Evolutionary conservation across 495 filamentous ascomycete species (phyloP).

Genomic region (Podospora sp.): DNA sequence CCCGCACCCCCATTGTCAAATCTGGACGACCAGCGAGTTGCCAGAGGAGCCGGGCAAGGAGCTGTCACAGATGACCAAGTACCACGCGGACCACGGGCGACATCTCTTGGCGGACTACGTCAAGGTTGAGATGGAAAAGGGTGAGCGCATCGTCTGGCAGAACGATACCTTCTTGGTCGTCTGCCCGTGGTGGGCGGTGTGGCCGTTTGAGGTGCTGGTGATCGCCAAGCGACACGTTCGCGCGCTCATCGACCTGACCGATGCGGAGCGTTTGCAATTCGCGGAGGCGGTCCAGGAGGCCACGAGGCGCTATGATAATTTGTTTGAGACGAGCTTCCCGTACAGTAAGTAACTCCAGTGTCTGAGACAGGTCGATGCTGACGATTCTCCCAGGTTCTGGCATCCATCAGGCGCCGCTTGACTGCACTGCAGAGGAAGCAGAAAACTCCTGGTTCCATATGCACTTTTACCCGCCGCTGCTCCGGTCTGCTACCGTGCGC

Average conservation of each 20-base stretch:
- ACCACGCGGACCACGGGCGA: slow-evolving; percentile 70
- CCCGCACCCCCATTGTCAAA: slow-evolving; percentile 94
- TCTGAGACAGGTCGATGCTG: not conserved
- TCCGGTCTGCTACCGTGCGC: slow-evolving; percentile 88
- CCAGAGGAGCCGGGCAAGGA: slow-evolving; percentile 87
- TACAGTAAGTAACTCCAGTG: slow-evolving; percentile 64
- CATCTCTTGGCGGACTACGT: slow-evolving; percentile 87
- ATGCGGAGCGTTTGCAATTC: slow-evolving; percentile 66
- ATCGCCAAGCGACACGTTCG: slow-evolving; percentile 78
- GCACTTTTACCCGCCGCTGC: slow-evolving; percentile 94
- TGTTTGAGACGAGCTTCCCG: slow-evolving; percentile 95
- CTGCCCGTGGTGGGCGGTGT: slow-evolving; percentile 95
- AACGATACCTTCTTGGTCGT: slow-evolving; percentile 81
- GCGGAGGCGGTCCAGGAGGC: slow-evolving; percentile 85
- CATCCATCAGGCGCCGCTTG: slow-evolving; percentile 90
- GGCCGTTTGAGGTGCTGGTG: slow-evolving; percentile 97
- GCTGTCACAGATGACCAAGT: slow-evolving; percentile 73
- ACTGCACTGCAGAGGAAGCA: slow-evolving; percentile 80
- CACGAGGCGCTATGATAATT: slow-evolving; percentile 89
- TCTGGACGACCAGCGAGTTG: slow-evolving; percentile 88
- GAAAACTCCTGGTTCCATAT: slow-evolving; percentile 89
- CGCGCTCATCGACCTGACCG: slow-evolving; percentile 76
- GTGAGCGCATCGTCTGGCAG: slow-evolving; percentile 83
- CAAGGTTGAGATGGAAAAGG: slow-evolving; percentile 74
- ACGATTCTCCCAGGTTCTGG: slow-evolving; percentile 58